Evolutionary conservation across 2,329 filamentous ascomycete species (phyloP).

Genomic region (Huntiella omanensis): DNA sequence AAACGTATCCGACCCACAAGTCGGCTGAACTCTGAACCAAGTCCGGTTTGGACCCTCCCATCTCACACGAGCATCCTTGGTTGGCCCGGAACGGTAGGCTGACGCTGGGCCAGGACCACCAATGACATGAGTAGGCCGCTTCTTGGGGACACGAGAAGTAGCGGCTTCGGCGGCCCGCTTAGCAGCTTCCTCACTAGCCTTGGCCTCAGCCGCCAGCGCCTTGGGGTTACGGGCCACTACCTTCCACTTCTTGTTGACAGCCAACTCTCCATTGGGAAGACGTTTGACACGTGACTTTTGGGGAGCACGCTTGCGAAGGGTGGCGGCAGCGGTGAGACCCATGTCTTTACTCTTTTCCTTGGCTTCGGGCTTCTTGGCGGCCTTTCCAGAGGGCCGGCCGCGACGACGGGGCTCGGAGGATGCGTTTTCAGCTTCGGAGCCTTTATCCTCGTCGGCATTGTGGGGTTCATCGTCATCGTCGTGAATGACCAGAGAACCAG

Average conservation of each 20-base stretch:
- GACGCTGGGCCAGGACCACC: background rate
- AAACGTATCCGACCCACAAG: too few relatives aligned
- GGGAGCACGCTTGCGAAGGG: conserved; percentile 9
- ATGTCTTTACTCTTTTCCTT: conserved; percentile 10
- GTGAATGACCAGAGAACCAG: background rate
- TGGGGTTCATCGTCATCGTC: background rate
- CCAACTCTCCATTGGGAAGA: conserved; percentile 8
- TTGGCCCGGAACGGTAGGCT: background rate
- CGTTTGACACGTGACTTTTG: conserved; percentile 7
- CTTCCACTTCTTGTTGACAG: conserved; percentile 11
- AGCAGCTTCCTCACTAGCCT: conserved; percentile 8
- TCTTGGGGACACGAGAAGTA: background rate
- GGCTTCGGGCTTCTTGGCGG: conserved; percentile 12
- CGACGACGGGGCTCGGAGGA: conserved; percentile 10
- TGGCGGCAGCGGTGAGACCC: conserved; percentile 6
- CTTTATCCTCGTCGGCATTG: background rate
- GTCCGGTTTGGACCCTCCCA: background rate
- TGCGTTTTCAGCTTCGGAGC: conserved; percentile 13
- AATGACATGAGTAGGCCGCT: background rate
- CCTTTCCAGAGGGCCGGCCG: conserved; percentile 5
- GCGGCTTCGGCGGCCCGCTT: conserved; percentile 7
- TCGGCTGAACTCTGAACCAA: background rate
- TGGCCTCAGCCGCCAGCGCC: conserved; percentile 7
- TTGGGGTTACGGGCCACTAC: conserved; percentile 9
- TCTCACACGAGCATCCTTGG: background rate